Evolutionary conservation across 257 asterid genomes (phyloP), one percentile per base, ranked within the genome.

Genomic region (Solanum lignicaule): DNA sequence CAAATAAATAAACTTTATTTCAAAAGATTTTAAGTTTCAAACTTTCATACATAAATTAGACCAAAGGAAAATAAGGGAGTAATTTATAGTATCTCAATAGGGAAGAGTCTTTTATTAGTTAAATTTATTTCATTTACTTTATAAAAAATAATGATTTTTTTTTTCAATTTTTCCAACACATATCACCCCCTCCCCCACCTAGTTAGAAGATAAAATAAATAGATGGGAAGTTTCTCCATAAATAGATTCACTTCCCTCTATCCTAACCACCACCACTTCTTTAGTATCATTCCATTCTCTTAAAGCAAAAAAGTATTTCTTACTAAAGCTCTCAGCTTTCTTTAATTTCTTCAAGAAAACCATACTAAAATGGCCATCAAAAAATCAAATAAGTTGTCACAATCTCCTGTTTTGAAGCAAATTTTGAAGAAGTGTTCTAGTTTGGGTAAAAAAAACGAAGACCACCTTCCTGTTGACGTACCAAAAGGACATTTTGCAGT

Each of bases 321-420:
- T 73, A 20, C 5, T 18, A 9, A 23, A 35, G 58, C 78, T 68
- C 83, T 25, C 48, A 16, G 10, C 32, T 4, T 39, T 83, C 38
- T 31, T 15, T 79, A 46, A 48, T 41, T 62, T 29, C 65, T 68
- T 39, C 60, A 41, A 41, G 12, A 66, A 38, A 82, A 66, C 14
- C n/a, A 27, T 35, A 83, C 60, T 1, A 72, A 27, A 86, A 73
- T 88, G 92, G 86, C 87, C 31, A 87, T 88, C 41, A 88, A 35
- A 84, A 90, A 76, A 74, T 76, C 68, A 72, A 83, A 23, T 65
- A 83, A 83, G 52, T 12, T 84, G 13, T 46, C 89, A 25, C 91
- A 88, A 87, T 43, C 87, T 62, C 86, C 88, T 25, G 73, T 39
- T 6, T 41, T 90, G 78, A 90, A 87, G 84, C 89, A 90, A 83